phyloP scores from a whole-genome alignment of 805 yeast species.

The Ogataea wickerhamii region DNA sequence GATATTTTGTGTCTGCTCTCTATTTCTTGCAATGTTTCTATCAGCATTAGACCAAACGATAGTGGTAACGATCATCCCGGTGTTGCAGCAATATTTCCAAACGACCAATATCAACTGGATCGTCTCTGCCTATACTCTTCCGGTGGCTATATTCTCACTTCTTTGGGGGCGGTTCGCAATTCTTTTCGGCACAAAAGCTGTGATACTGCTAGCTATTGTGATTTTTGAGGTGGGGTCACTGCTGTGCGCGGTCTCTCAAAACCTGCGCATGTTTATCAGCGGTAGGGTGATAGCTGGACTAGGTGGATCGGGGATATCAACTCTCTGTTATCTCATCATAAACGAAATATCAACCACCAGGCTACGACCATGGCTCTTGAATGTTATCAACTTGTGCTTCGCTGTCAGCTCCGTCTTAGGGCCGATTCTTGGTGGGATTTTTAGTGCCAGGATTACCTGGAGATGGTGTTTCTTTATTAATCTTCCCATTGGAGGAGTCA shows the following conservation, averaged over 20 bases:
- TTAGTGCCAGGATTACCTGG: slow-evolving; percentile 52
- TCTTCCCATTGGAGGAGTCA: slow-evolving; percentile 61
- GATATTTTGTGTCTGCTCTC: slow-evolving; percentile 13
- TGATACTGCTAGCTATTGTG: slow-evolving; percentile 43
- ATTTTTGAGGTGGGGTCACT: slow-evolving; percentile 63
- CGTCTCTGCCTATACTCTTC: slow-evolving; percentile 51
- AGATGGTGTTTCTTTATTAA: slow-evolving; percentile 75
- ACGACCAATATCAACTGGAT: slow-evolving; percentile 57
- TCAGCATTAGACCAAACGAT: slow-evolving; percentile 59
- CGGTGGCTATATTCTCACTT: slow-evolving; percentile 52
- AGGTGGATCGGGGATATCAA: slow-evolving; percentile 73
- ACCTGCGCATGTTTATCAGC: slow-evolving; percentile 58
- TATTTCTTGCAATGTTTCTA: slow-evolving; percentile 21
- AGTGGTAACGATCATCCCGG: slow-evolving; percentile 48
- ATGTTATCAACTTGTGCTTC: slow-evolving; percentile 41
- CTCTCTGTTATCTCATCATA: slow-evolving; percentile 53
- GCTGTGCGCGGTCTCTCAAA: slow-evolving; percentile 49
- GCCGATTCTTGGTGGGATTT: slow-evolving; percentile 65
- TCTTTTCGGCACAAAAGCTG: slow-evolving; percentile 51
- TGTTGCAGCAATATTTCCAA: slow-evolving; percentile 45
- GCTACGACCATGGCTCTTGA: slow-evolving; percentile 38
- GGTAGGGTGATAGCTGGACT: slow-evolving; percentile 71
- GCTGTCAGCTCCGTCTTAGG: slow-evolving; percentile 54
- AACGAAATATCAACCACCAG: slow-evolving; percentile 50
- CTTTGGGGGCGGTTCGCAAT: slow-evolving; percentile 56